Conservation (phyloP, 331 rosid genomes). For the Prunus yedoensis region DNA sequence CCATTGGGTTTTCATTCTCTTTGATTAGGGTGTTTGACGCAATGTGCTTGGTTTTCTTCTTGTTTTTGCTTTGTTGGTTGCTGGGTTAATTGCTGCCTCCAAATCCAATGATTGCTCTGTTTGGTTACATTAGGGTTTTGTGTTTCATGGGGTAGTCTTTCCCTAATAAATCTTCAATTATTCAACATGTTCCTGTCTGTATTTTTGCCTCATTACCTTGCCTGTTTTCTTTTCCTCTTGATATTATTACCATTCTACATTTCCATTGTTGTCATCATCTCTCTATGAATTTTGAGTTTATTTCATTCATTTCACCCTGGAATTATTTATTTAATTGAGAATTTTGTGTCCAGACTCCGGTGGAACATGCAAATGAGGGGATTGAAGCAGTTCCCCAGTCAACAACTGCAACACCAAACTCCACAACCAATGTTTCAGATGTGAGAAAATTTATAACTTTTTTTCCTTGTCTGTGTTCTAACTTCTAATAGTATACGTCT, state of each 20-base stretch:
- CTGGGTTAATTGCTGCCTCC: neutral
- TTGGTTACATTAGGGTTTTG: neutral
- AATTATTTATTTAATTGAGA: conserved; percentile 4
- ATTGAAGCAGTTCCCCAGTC: conserved; percentile 41
- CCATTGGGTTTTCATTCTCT: neutral
- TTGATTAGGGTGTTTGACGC: neutral
- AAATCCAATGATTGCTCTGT: neutral
- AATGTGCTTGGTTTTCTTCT: neutral
- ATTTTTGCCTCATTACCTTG: too few species aligned
- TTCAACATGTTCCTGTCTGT: neutral
- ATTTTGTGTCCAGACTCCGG: conserved; percentile 36
- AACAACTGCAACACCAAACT: conserved; percentile 38
- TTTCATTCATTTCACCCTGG: neutral
- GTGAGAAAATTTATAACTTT: conserved; percentile 33
- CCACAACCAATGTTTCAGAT: conserved; percentile 56
- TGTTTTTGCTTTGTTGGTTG: conserved; percentile 1
- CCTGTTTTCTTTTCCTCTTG: too few species aligned
- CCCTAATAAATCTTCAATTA: neutral
- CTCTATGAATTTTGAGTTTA: too few species aligned
- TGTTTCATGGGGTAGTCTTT: too few species aligned
- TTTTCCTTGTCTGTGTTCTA: neutral
- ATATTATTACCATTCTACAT: too few species aligned
- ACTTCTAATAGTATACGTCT: neutral
- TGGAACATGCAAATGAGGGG: conserved; percentile 36
- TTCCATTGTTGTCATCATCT: neutral